Percentiles rank a stretch among this genome's conserved stretches.
phyloP scores from a whole-genome alignment of 2,329 filamentous ascomycete species.

The Metarhizium sp. region DNA sequence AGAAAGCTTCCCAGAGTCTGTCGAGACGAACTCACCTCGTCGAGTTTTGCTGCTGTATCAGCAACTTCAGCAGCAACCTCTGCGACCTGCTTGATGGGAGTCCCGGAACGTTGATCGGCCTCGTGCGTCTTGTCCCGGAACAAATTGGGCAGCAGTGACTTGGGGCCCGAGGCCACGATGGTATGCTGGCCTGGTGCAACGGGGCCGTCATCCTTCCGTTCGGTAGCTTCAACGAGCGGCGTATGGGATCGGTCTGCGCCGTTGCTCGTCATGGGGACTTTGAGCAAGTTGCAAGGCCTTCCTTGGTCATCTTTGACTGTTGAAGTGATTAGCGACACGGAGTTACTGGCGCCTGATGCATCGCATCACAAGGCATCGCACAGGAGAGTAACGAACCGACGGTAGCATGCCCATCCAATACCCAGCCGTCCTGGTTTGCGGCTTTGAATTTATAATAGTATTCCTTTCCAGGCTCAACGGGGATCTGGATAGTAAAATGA shows the following conservation, averaged over 20 bases:
- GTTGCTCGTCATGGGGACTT: conserved; percentile 10
- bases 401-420: conserved; percentile 52
- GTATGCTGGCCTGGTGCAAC: conserved; percentile 1
- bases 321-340: background rate
- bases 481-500: conserved; percentile 47
- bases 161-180: conserved; percentile 1
- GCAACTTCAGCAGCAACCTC: conserved; percentile 35
- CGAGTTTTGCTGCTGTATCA: conserved; percentile 29
- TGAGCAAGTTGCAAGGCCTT: conserved; percentile 10
- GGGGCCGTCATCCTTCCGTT: background rate
- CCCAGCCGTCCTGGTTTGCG: conserved; percentile 60
- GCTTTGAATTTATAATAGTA: conserved; percentile 70
- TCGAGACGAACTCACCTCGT: conserved; percentile 14
- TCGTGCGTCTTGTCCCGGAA: conserved; percentile 13
- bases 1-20: background rate
- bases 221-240: conserved; percentile 8
- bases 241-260: background rate
- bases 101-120: conserved; percentile 18
- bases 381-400: conserved; percentile 37
- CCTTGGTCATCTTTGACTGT: conserved; percentile 7
- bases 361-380: background rate
- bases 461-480: conserved; percentile 44
- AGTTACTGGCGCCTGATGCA: background rate
- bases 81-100: conserved; percentile 31
- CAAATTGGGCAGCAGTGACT: conserved; percentile 10